Evolutionary conservation across 352 stramenopile genomes (phyloP).

Genomic region (Hyphochytrium catenoides): DNA sequence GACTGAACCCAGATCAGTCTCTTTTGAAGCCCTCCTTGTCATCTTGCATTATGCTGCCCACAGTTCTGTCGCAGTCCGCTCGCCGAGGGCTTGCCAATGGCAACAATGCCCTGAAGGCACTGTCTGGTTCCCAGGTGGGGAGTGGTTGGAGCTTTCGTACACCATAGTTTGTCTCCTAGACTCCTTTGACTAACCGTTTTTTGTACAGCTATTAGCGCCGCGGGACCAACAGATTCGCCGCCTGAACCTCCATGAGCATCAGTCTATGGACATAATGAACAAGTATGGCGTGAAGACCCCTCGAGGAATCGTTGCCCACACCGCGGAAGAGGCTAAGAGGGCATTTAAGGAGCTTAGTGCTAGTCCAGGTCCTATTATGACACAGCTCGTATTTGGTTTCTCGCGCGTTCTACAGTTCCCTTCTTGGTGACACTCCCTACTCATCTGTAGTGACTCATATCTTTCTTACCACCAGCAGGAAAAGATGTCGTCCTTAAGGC

Average conservation of each 20-base stretch:
- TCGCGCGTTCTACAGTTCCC: not conserved
- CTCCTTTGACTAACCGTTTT: too few relatives aligned
- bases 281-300: conserved; percentile 48
- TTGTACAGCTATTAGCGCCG: conserved; percentile 18
- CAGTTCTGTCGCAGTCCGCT: too few relatives aligned
- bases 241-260: conserved; percentile 82
- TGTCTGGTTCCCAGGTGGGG: too few relatives aligned
- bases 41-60: too few relatives aligned
- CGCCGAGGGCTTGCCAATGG: too few relatives aligned
- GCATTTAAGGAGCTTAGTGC: conserved; percentile 48
- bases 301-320: conserved; percentile 33
- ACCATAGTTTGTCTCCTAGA: too few relatives aligned
- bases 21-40: too few relatives aligned
- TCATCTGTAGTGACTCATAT: not conserved
- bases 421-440: conserved; percentile 1
- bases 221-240: conserved; percentile 41
- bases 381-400: conserved; percentile 2
- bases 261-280: conserved; percentile 81
- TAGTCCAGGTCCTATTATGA: conserved; percentile 23
- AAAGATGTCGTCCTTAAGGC: conserved; percentile 86
- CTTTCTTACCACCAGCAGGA: conserved; percentile 12
- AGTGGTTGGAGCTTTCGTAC: too few relatives aligned
- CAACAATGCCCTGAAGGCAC: too few relatives aligned
- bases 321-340: conserved; percentile 44
- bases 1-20: too few relatives aligned